Percentiles rank a stretch among this genome's conserved stretches.
These are phyloP conservation scores for Alternaria gansuensis DNA, from an alignment of 2,329 filamentous ascomycete genomes.

Conservation along the genomic window DNA sequence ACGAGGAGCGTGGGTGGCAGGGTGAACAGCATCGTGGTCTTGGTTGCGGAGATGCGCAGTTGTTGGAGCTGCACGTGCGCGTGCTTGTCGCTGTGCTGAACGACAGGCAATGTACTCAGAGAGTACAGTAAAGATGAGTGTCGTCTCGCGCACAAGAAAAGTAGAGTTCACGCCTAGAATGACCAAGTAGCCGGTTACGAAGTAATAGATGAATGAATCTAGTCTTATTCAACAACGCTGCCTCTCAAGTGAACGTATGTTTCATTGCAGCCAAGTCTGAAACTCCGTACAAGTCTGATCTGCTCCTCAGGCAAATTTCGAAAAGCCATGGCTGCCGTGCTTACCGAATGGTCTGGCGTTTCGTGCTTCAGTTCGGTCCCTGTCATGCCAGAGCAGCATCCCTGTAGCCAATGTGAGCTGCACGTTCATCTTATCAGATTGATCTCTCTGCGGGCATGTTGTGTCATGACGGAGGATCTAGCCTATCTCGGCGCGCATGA, in stretches of 20 bases:
- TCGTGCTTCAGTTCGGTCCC: conserved; percentile 15
- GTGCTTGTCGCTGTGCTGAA: background rate
- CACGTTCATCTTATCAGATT: conserved; percentile 41
- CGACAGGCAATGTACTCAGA: background rate
- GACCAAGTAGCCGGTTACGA: background rate
- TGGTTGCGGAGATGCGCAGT: background rate
- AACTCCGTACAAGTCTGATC: conserved; percentile 25
- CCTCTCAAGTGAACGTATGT: conserved; percentile 10
- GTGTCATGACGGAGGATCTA: conserved; percentile 32
- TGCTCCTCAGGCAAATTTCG: conserved; percentile 26
- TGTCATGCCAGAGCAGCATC: background rate
- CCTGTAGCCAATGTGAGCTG: conserved; percentile 11
- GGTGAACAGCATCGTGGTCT: conserved; percentile 28
- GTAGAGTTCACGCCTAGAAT: background rate
- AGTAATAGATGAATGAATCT: background rate
- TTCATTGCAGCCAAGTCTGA: conserved; percentile 27
- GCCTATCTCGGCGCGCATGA: conserved; percentile 20
- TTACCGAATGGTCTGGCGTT: conserved; percentile 21
- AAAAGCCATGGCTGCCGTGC: conserved; percentile 7
- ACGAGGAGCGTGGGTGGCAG: conserved; percentile 16
- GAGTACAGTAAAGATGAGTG: background rate
- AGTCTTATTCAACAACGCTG: background rate
- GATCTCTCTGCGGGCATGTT: background rate
- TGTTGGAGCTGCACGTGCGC: background rate
- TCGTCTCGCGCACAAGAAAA: background rate